A percentile compares a stretch with the other conserved stretches of the same genome.
These are phyloP conservation scores for Karstenula rhodostoma DNA, from an alignment of 2,329 filamentous ascomycete genomes.

Conservation along the genomic window DNA sequence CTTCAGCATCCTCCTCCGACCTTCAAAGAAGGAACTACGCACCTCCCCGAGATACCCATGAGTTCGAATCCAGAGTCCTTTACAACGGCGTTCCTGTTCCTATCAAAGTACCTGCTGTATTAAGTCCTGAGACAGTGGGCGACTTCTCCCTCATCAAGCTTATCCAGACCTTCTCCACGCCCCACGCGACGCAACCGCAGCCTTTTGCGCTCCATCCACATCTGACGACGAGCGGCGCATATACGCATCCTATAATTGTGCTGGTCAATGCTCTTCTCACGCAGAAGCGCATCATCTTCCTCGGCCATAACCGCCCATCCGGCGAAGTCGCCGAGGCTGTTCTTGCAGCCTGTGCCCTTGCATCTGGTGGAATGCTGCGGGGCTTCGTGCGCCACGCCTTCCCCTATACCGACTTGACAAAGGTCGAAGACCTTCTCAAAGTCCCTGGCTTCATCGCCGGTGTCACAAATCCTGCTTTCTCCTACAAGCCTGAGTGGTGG, in stretches of 20 bases:
- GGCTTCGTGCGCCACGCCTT: conserved; percentile 97
- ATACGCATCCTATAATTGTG: conserved; percentile 93
- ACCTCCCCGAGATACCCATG: conserved; percentile 92
- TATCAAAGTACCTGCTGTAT: conserved; percentile 92
- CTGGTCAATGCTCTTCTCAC: conserved; percentile 94
- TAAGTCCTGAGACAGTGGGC: conserved; percentile 94
- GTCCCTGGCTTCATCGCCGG: conserved; percentile 98
- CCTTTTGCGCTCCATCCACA: conserved; percentile 89
- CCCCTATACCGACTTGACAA: conserved; percentile 96
- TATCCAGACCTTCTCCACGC: conserved; percentile 89
- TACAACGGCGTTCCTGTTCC: conserved; percentile 98
- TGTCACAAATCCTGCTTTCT: conserved; percentile 96
- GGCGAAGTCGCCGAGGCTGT: conserved; percentile 98
- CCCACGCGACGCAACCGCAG: conserved; percentile 82
- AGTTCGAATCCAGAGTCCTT: conserved; percentile 93
- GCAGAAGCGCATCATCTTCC: conserved; percentile 94
- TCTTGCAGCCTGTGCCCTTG: conserved; percentile 91
- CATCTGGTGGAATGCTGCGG: conserved; percentile 87
- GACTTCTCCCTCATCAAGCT: conserved; percentile 98
- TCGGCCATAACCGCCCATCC: conserved; percentile 93
- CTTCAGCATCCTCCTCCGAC: conserved; percentile 46
- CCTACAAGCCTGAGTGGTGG: conserved; percentile 97
- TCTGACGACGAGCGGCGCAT: conserved; percentile 87
- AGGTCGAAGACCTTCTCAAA: conserved; percentile 94
- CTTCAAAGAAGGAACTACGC: conserved; percentile 69